Evolutionary conservation across 2,329 filamentous ascomycete species (phyloP).

Genomic region (Aureobasidium vineae): DNA sequence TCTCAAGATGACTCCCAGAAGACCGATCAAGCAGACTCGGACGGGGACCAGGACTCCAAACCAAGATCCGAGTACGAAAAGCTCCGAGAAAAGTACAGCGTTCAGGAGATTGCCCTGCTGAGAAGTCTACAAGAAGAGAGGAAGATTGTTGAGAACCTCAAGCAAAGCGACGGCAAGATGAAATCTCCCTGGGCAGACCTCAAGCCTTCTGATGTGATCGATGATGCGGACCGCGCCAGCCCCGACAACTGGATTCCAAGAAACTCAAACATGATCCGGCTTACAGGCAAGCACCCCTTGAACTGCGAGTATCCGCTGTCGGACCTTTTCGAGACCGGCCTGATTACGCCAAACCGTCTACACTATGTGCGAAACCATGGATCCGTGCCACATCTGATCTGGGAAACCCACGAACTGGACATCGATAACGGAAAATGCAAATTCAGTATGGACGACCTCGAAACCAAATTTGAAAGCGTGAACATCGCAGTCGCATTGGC

Average conservation of each 20-base stretch:
- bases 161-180: slow-evolving; percentile 47
- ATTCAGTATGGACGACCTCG: slow-evolving; percentile 49
- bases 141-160: slow-evolving; percentile 43
- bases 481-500: slow-evolving; percentile 52
- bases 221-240: slow-evolving; percentile 53
- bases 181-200: slow-evolving; percentile 40
- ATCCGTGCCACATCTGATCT: slow-evolving; percentile 44
- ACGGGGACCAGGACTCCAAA: slow-evolving; percentile 7
- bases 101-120: slow-evolving; percentile 48
- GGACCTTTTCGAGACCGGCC: slow-evolving; percentile 47
- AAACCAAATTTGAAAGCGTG: slow-evolving; percentile 45
- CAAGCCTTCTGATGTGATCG: slow-evolving; percentile 41
- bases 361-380: slow-evolving; percentile 57
- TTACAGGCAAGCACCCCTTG: slow-evolving; percentile 55
- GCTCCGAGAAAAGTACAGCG: slow-evolving; percentile 41
- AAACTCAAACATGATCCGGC: slow-evolving; percentile 47
- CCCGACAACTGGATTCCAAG: slow-evolving; percentile 57
- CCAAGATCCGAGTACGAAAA: slow-evolving; percentile 30
- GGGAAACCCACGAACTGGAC: slow-evolving; percentile 52
- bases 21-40: slow-evolving; percentile 27
- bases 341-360: slow-evolving; percentile 53
- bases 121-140: slow-evolving; percentile 47
- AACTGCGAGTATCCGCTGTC: slow-evolving; percentile 51
- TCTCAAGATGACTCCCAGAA: neutral
- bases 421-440: slow-evolving; percentile 42